Conservation (phyloP, 306 rosid genomes). For the Dicorynia guianensis region DNA sequence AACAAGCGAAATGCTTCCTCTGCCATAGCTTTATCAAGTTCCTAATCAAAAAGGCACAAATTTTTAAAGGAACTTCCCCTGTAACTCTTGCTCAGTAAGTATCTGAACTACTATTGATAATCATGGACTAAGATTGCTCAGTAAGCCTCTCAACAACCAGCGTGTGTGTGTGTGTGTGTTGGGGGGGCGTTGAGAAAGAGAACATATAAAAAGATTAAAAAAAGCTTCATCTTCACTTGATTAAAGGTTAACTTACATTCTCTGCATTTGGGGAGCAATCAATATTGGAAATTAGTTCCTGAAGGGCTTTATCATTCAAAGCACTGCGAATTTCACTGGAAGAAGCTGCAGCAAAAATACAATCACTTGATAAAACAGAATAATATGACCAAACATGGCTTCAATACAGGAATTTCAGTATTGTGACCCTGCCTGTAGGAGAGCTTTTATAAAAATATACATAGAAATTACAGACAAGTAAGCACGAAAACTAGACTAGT, state of each 20-base stretch:
- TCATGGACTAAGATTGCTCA: neutral
- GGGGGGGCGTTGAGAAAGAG: no score
- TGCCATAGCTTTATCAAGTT: slow-evolving; percentile 81
- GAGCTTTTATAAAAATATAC: slow-evolving; percentile 1
- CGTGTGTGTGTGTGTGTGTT: neutral
- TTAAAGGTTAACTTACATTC: slow-evolving; percentile 53
- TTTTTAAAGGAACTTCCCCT: slow-evolving; percentile 19
- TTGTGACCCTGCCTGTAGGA: neutral
- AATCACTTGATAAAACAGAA: slow-evolving; percentile 11
- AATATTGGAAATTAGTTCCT: slow-evolving; percentile 60
- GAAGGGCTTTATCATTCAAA: slow-evolving; percentile 69
- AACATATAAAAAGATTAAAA: neutral
- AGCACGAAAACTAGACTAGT: neutral
- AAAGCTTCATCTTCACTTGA: neutral
- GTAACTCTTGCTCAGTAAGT: neutral
- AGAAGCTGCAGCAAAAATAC: slow-evolving; percentile 66
- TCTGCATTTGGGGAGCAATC: slow-evolving; percentile 69
- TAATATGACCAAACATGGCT: neutral
- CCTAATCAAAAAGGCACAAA: slow-evolving; percentile 54
- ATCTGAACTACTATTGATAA: slow-evolving; percentile 19
- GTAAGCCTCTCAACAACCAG: slow-evolving; percentile 8
- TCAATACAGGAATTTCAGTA: slow-evolving; percentile 8
- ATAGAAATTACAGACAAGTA: neutral
- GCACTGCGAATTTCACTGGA: slow-evolving; percentile 69
- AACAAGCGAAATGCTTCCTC: slow-evolving; percentile 64